Conservation (phyloP, 2,329 filamentous ascomycete genomes). For the Cytospora piceicola region DNA sequence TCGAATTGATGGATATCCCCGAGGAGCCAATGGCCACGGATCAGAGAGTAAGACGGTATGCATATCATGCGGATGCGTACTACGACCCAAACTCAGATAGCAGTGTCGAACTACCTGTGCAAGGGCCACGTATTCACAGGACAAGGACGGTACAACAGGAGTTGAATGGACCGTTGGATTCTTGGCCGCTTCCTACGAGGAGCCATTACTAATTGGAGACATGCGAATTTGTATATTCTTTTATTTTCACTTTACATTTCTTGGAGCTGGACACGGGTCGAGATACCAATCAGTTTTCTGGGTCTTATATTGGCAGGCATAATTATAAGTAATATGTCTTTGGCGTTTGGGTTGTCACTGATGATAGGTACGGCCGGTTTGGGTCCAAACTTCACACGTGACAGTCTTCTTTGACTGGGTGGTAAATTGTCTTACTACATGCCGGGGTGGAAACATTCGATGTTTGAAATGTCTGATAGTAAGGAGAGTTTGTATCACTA, state of each 20-base stretch:
- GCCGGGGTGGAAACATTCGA: too few relatives aligned
- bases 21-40: slow-evolving; percentile 15
- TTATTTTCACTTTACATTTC: neutral
- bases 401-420: too few relatives aligned
- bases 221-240: neutral
- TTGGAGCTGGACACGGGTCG: neutral
- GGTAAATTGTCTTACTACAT: too few relatives aligned
- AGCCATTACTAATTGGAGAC: neutral
- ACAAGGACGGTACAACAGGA: slow-evolving; percentile 13
- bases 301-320: neutral
- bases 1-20: slow-evolving; percentile 25
- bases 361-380: neutral
- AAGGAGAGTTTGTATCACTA: too few relatives aligned
- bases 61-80: slow-evolving; percentile 24
- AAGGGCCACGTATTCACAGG: slow-evolving; percentile 5
- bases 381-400: too few relatives aligned
- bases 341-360: neutral
- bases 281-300: neutral
- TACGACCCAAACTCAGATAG: slow-evolving; percentile 14
- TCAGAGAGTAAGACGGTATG: neutral
- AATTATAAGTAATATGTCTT: neutral
- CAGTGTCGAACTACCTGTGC: slow-evolving; percentile 11
- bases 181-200: slow-evolving; percentile 12
- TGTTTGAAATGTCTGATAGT: too few relatives aligned
- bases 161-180: slow-evolving; percentile 17